Evolutionary conservation across 2,329 filamentous ascomycete genomes (phyloP), one percentile per base, ranked within the genome.

Genomic region (Apiospora arundinis): DNA sequence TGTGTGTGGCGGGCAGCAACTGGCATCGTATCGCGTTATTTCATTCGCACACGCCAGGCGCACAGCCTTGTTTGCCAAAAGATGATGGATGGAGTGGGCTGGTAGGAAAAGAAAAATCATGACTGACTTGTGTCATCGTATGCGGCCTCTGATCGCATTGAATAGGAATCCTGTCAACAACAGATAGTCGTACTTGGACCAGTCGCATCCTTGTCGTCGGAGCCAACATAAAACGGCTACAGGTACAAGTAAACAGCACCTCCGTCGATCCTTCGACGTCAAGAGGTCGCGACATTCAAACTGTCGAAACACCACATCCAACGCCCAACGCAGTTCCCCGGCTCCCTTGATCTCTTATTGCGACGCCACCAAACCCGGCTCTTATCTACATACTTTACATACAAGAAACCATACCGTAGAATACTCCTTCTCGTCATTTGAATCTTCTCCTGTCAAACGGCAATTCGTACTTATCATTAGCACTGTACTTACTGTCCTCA

Each of bases 11-110:
- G 56, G 56, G 56, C n/a, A 40, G 32, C 56, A 28, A 37, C 56
- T 63, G 21, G 56, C 28, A 45, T 63, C 56, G 32, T 23, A 40
- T 63, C 56, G 56, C 56, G 37, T 63, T 32, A 28, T 63, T 63
- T 63, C 56, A 63, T 63, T 63, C 18, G 56, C 5, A 14, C 32
- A 63, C 28, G 32, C 56, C 56, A 40, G 56, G 56, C 28, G 40
- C 56, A 63, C 56, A 63, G 56, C 56, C 56, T 63, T 63, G 56
- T 40, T 63, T 40, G 21, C 18, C 32, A 5, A 28, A 63, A 63
- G n/a, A 32, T 40, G 56, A 63, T 5, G 56, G 32, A 63, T 12
- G 56, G 18, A 40, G 56, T n/a, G n/a, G n/a, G n/a, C n/a, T n/a
- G n/a, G n/a, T n/a, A 63, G 21, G 42, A 45, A 45, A 63, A 32